Percentiles rank a stretch among this genome's conserved stretches.
Evolutionary conservation across 768 basidiomycete species (phyloP).

Genomic region (Fibroporia radiculosa): DNA sequence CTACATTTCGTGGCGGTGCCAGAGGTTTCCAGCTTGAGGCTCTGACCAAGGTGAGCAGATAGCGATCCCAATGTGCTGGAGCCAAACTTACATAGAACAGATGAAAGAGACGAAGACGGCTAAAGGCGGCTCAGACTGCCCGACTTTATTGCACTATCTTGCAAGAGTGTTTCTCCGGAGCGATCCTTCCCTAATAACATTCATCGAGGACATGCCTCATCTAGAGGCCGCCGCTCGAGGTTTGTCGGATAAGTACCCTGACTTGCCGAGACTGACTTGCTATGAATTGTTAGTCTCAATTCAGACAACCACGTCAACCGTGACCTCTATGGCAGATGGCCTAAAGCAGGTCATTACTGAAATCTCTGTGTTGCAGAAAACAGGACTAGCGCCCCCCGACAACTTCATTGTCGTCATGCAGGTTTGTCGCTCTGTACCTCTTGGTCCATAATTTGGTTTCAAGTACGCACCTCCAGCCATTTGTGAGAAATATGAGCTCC

Average conservation of each 20-base stretch:
- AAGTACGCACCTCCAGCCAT: constrained; percentile 16
- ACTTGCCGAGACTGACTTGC: too few relatives aligned
- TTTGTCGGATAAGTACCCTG: too few relatives aligned
- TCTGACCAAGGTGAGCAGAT: constrained; percentile 57
- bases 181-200: constrained; percentile 57
- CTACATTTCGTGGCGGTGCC: constrained; percentile 79
- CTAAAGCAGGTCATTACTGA: constrained; percentile 51
- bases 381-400: constrained; percentile 36
- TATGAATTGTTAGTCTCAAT: constrained; percentile 48
- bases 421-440: constrained; percentile 27
- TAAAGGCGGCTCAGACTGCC: constrained; percentile 59
- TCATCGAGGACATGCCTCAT: constrained; percentile 75
- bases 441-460: background rate
- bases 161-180: constrained; percentile 63
- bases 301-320: constrained; percentile 50
- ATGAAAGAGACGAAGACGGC: constrained; percentile 78
- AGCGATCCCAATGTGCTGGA: background rate
- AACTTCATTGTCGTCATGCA: constrained; percentile 65
- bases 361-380: constrained; percentile 34
- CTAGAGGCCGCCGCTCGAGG: constrained; percentile 79
- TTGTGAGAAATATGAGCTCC: constrained; percentile 35
- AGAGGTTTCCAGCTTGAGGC: constrained; percentile 80
- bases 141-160: constrained; percentile 89
- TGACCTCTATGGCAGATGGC: constrained; percentile 50
- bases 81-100: constrained; percentile 29